phyloP scores from a whole-genome alignment of 345 rosid species.

The Gossypium thurberi region DNA sequence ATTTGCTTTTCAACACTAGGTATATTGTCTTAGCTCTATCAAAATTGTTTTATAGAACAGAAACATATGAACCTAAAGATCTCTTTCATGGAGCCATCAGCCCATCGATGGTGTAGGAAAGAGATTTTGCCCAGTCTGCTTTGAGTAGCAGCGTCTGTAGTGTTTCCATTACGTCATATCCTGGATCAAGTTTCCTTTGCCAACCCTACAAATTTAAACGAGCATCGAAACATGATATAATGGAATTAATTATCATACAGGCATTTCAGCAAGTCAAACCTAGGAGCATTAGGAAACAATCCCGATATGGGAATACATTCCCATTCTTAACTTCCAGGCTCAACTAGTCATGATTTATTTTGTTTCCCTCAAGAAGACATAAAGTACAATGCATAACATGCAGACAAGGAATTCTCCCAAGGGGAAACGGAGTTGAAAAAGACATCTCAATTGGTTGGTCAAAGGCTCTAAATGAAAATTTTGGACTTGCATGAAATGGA shows the following conservation, averaged over 20 bases:
- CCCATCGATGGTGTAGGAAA: conserved; percentile 91
- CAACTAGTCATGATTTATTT: neutral
- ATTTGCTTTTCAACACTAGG: conserved; percentile 17
- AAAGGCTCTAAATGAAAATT: neutral
- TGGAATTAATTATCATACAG: neutral
- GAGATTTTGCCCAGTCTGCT: conserved; percentile 89
- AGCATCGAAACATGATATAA: neutral
- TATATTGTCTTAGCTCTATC: conserved; percentile 27
- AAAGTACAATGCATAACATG: neutral
- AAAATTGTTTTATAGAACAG: conserved; percentile 25
- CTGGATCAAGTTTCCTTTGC: conserved; percentile 93
- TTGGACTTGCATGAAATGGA: neutral
- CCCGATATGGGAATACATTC: neutral
- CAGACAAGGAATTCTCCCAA: neutral
- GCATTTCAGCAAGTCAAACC: neutral
- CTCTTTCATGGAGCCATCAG: conserved; percentile 74
- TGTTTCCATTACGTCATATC: conserved; percentile 77
- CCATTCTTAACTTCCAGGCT: neutral
- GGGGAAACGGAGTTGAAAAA: neutral
- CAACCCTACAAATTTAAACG: conserved; percentile 53
- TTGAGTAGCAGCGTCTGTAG: conserved; percentile 66
- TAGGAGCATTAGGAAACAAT: neutral
- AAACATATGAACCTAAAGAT: conserved; percentile 1
- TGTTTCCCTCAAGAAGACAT: neutral
- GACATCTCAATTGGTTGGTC: neutral